Evolutionary conservation across 495 filamentous ascomycete genomes (phyloP).

Genomic region (Chaetomium cochliodes): DNA sequence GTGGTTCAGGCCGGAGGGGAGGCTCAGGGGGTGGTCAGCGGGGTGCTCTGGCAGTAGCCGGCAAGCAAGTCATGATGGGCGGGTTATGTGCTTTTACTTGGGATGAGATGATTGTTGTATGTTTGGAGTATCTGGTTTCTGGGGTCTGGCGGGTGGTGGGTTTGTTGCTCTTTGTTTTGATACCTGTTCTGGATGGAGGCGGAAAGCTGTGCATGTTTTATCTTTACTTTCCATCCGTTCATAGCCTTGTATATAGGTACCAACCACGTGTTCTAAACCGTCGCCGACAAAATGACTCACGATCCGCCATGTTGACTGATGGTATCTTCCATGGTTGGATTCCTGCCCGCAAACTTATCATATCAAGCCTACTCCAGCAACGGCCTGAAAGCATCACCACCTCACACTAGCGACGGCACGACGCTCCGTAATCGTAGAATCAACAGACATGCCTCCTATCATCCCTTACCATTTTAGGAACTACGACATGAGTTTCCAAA

Average conservation of each 20-base stretch:
- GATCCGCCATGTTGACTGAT: background rate
- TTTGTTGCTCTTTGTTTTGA: background rate
- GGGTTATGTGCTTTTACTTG: background rate
- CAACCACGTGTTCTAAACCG: background rate
- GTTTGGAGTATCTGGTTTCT: too few species aligned
- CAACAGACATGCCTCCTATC: too few species aligned
- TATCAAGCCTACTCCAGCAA: too few species aligned
- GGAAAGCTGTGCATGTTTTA: background rate
- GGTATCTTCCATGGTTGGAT: background rate
- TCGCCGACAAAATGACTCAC: background rate
- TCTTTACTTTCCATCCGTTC: background rate
- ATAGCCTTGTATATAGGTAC: background rate
- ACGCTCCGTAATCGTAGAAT: too few species aligned
- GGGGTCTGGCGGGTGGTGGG: too few species aligned
- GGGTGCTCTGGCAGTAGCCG: conserved; percentile 17
- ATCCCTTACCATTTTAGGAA: too few species aligned
- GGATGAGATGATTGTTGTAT: background rate
- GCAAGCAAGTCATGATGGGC: background rate
- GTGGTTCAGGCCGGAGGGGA: background rate
- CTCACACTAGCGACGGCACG: too few species aligned
- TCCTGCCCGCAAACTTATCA: background rate
- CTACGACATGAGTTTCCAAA: too few species aligned
- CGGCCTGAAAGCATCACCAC: too few species aligned
- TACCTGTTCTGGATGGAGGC: background rate
- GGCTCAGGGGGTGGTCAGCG: conserved; percentile 13